Evolutionary conservation across 495 filamentous ascomycete species (phyloP).

Genomic region (Cercophora sp.): DNA sequence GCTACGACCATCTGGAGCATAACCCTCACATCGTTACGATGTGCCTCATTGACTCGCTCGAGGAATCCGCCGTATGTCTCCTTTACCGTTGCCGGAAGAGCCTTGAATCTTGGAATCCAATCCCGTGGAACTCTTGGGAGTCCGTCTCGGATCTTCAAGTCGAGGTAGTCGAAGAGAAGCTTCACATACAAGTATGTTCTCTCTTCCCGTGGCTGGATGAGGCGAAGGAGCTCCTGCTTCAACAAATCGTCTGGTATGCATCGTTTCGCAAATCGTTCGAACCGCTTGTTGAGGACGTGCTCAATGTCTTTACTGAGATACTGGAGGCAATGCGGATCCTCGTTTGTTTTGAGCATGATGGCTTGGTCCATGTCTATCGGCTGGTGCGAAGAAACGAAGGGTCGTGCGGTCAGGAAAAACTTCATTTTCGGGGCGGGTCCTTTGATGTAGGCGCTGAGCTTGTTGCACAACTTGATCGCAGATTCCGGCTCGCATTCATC

Average conservation of each 20-base stretch:
- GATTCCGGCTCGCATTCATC: slow-evolving; percentile 20
- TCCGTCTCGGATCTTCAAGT: slow-evolving; percentile 15
- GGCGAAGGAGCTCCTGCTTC: slow-evolving; percentile 11
- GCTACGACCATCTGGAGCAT: slow-evolving; percentile 20
- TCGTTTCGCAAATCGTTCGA: slow-evolving; percentile 14
- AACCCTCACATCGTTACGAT: slow-evolving; percentile 15
- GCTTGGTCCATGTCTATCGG: neutral
- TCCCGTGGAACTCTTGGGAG: slow-evolving; percentile 14
- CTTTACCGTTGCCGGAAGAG: slow-evolving; percentile 16
- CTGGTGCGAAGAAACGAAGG: neutral
- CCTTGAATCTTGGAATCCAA: slow-evolving; percentile 19
- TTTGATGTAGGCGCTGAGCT: slow-evolving; percentile 12
- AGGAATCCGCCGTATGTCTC: slow-evolving; percentile 18
- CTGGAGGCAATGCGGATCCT: slow-evolving; percentile 16
- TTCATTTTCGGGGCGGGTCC: slow-evolving; percentile 10
- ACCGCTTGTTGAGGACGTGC: slow-evolving; percentile 14
- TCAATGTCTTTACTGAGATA: slow-evolving; percentile 21
- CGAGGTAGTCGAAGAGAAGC: slow-evolving; percentile 19
- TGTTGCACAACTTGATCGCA: slow-evolving; percentile 14
- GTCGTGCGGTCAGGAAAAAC: slow-evolving; percentile 20
- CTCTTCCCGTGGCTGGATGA: slow-evolving; percentile 14
- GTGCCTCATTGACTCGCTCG: slow-evolving; percentile 11
- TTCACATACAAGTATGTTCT: slow-evolving; percentile 22
- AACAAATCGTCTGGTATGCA: slow-evolving; percentile 16
- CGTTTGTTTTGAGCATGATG: slow-evolving; percentile 9